These are phyloP conservation scores for Quercus dentata DNA, from an alignment of 306 rosid species.

Conservation along the genomic window DNA sequence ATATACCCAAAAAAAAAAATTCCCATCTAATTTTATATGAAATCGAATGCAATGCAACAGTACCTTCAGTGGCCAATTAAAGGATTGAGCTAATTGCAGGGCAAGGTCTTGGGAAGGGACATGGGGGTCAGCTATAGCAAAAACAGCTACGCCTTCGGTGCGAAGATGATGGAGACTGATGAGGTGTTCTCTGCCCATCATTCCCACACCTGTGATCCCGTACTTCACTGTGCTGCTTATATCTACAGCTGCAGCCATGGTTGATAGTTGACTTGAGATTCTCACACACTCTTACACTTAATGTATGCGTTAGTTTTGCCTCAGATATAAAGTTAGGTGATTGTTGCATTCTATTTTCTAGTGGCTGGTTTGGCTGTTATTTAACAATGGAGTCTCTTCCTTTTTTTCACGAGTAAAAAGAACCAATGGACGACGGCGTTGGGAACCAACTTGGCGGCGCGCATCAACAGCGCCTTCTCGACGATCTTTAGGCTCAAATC, in stretches of 20 bases:
- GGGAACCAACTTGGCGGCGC: constrained; percentile 27
- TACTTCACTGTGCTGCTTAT: constrained; percentile 41
- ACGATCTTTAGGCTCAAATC: constrained; percentile 66
- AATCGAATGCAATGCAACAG: not conserved
- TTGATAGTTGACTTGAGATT: not conserved
- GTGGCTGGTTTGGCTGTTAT: no score
- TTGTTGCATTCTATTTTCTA: no score
- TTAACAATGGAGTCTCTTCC: no score
- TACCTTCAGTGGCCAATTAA: constrained; percentile 67
- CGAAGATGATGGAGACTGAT: constrained; percentile 77
- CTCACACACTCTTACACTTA: not conserved
- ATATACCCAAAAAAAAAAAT: not conserved
- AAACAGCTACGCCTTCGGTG: constrained; percentile 49
- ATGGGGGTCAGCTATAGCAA: constrained; percentile 88
- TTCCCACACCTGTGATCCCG: constrained; percentile 93
- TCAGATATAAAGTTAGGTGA: not conserved
- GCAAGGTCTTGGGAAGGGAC: constrained; percentile 66
- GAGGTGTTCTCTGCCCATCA: constrained; percentile 98
- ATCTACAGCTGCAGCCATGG: constrained; percentile 35
- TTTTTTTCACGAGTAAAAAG: no score
- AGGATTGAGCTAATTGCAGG: constrained; percentile 57
- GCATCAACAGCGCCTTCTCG: constrained; percentile 49
- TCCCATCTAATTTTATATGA: not conserved
- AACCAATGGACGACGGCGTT: not conserved
- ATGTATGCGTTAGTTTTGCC: not conserved